Evolutionary conservation across 805 yeast species (phyloP).

Genomic region (Saturnispora serradocipensis): DNA sequence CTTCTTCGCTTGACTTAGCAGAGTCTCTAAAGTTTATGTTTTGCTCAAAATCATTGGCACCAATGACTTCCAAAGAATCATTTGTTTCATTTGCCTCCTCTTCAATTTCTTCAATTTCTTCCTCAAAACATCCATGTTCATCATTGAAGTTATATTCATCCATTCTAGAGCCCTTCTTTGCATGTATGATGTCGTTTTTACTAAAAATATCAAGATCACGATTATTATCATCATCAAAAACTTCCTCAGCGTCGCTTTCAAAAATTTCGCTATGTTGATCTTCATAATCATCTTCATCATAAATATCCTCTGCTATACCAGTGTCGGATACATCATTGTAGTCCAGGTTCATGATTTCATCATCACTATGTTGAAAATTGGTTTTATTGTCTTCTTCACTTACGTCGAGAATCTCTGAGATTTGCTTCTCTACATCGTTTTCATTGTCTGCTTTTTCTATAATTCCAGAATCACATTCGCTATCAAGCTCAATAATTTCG

Average conservation of each 20-base stretch:
- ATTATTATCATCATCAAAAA: conserved; percentile 13
- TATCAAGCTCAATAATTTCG: conserved; percentile 2
- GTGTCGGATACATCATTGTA: neutral
- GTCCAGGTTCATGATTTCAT: neutral
- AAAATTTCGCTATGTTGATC: neutral
- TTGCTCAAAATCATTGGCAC: conserved; percentile 1
- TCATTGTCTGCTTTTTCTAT: neutral
- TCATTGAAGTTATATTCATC: neutral
- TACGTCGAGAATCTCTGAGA: neutral
- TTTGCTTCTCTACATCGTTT: neutral
- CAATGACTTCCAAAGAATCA: conserved; percentile 5
- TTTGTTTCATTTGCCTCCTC: conserved; percentile 11
- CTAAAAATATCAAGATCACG: conserved; percentile 6
- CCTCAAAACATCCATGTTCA: neutral
- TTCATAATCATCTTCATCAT: neutral
- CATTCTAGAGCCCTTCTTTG: conserved; percentile 5
- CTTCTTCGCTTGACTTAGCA: conserved; percentile 3
- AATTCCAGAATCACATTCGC: neutral
- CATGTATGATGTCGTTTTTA: conserved; percentile 4
- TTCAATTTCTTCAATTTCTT: neutral
- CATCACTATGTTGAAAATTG: neutral
- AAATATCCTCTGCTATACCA: neutral
- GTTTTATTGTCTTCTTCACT: neutral
- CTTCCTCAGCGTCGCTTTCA: conserved; percentile 8
- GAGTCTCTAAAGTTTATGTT: neutral